Evolutionary conservation across 2,329 filamentous ascomycete species (phyloP), one percentile per base, ranked within the genome.

Genomic region (Ophiocordyceps camponoti-rufipedis): DNA sequence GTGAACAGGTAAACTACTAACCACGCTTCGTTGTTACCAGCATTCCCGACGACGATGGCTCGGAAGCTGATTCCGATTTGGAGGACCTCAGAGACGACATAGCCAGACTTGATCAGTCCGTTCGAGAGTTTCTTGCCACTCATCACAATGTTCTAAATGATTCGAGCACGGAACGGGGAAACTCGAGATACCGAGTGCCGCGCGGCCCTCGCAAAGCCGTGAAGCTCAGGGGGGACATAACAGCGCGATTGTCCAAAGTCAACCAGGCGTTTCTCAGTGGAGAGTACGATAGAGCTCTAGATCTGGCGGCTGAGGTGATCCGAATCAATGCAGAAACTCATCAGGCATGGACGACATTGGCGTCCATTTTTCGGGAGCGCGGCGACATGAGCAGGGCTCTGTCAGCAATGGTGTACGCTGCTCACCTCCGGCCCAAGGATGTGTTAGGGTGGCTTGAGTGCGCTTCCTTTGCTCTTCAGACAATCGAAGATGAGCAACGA

Each of bases 191-290:
- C 16, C 54, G 55, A 45, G 55, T 63, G 28, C 47, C 57, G 42
- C 59, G 65, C 13, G 72, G 72, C 7, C 72, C 71, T 28, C 66
- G 73, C 16, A 76, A 78, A 56, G 72, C 76, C 23, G 78, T 75
- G 9, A 80, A 84, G 56, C 80, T 79, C 14, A 75, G 79, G 41
- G 76, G 72, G 39, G 79, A 86, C 52, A 84, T 87, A 58, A 85
- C 80, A 54, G 67, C 74, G 39, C 68, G 80, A 40, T 69, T 87
- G 43, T 71, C 73, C 42, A 68, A 74, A 54, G 83, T 84, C 3
- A 83, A 78, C 48, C 70, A 79, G 48, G 75, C 78, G 5, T 87
- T 80, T 55, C 68, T 85, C 48, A 66, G 71, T 10, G 68, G 71
- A 28, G 69, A 80, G 18, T 78, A 80, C 50, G 68, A 74, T 5